phyloP scores from a whole-genome alignment of 1,284 basidiomycete species.

The Taiwanofungus camphoratus region DNA sequence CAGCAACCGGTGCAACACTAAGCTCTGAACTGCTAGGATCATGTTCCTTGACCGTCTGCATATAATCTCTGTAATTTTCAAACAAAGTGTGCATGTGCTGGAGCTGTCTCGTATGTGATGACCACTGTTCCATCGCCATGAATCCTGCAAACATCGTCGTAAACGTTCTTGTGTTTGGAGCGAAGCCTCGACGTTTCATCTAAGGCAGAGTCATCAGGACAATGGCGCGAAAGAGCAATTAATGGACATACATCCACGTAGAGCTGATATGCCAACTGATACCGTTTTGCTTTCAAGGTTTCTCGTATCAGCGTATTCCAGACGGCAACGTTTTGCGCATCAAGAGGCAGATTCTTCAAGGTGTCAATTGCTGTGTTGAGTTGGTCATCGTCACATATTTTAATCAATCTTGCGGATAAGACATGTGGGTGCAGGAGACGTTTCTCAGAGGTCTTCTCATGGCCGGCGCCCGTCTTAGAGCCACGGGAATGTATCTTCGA shows the following conservation, averaged over 20 bases:
- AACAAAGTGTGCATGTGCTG: constrained; percentile 54
- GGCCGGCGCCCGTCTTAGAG: too few species aligned
- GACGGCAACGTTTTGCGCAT: constrained; percentile 62
- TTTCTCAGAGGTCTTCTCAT: constrained; percentile 8
- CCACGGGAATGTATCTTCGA: too few species aligned
- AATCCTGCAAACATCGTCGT: constrained; percentile 59
- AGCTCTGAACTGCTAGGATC: constrained; percentile 43
- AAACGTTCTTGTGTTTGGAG: constrained; percentile 59
- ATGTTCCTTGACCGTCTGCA: constrained; percentile 39
- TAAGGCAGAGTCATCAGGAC: constrained; percentile 23
- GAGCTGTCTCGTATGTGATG: constrained; percentile 49
- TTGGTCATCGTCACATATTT: constrained; percentile 44
- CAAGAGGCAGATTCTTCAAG: constrained; percentile 58
- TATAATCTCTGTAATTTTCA: constrained; percentile 44
- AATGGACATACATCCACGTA: constrained; percentile 56
- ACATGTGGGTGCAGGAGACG: constrained; percentile 50
- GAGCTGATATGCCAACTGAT: constrained; percentile 51
- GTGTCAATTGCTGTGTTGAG: constrained; percentile 54
- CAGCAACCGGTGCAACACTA: constrained; percentile 40
- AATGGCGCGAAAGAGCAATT: background rate
- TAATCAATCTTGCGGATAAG: constrained; percentile 51
- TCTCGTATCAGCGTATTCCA: constrained; percentile 73
- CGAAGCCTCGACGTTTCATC: constrained; percentile 78
- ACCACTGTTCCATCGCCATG: constrained; percentile 53
- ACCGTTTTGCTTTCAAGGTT: constrained; percentile 48